Conservation (phyloP, 257 asterid genomes). For the Catharanthus roseus region DNA sequence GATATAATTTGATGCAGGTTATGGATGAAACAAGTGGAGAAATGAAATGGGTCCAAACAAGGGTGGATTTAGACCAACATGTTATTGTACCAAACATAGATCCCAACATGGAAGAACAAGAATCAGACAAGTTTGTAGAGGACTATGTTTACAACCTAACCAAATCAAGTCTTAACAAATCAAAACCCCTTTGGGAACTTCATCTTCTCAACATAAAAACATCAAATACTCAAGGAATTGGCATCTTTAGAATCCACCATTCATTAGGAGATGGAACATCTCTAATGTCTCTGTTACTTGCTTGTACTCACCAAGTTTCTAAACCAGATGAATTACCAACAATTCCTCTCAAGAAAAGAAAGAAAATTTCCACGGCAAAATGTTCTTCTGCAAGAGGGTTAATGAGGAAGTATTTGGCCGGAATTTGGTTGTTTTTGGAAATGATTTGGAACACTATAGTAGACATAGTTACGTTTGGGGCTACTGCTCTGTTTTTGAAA, state of each 20-base stretch:
- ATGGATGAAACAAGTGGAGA: conserved; percentile 21
- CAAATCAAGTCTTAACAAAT: conserved; percentile 24
- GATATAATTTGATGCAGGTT: conserved; percentile 10
- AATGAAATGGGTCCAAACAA: conserved; percentile 32
- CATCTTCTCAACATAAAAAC: conserved; percentile 30
- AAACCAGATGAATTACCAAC: conserved; percentile 23
- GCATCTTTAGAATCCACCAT: conserved; percentile 32
- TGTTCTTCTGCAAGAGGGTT: neutral
- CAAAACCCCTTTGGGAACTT: conserved; percentile 39
- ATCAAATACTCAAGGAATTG: conserved; percentile 19
- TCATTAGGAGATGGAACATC: conserved; percentile 38
- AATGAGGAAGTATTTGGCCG: neutral
- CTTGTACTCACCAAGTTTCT: conserved; percentile 30
- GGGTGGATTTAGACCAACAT: conserved; percentile 30
- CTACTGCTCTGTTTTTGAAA: conserved; percentile 28
- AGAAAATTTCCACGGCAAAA: neutral
- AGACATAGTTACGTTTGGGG: conserved; percentile 24
- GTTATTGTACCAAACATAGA: conserved; percentile 19
- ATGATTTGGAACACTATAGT: conserved; percentile 23
- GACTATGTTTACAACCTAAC: conserved; percentile 31
- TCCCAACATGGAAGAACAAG: neutral
- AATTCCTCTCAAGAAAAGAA: conserved; percentile 15
- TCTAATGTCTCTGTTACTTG: conserved; percentile 27
- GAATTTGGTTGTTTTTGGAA: conserved; percentile 12
- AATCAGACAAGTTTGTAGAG: conserved; percentile 28